Evolutionary conservation across 148 eudicot species (phyloP), one percentile per base, ranked within the genome.

Genomic region (Amaranthus palmeri): DNA sequence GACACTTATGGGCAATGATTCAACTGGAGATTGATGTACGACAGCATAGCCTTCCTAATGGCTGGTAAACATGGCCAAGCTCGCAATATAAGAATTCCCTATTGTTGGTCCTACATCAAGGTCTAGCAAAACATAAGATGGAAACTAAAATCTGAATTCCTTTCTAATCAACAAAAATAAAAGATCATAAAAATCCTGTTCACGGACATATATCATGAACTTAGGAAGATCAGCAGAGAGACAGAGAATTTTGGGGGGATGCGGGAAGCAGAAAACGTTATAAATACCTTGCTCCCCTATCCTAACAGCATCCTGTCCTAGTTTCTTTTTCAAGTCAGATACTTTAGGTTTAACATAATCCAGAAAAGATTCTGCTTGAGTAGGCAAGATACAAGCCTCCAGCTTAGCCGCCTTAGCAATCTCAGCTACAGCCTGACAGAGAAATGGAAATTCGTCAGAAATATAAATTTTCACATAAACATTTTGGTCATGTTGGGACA

Each of bases 381-480:
- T 69, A 77, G 85, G 86, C 66, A 93, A 77, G 41, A 77, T 69
- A 68, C 64, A 50, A 40, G 97, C 97, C 81, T 93, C 96, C 60
- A 73, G 84, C 71, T 86, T 91, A 43, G 96, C 87, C 46, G 92
- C 95, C 83, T 85, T 93, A 57, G 84, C 85, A 81, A 93, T 89
- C 86, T 93, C 92, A 46, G 85, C 90, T 54, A 91, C 88, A 74
- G 98, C 98, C 98, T 93, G 73, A 67, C 70, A 74, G 51, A 74
- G 51, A 74, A 72, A 17, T 71, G 52, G 43, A 25, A 67, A 18
- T 54, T 64, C 15, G 45, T 56, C n/a, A 52, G 60, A 65, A 61
- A 61, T 43, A 62, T 41, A 56, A 10, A 25, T 17, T 48, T 57
- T 14, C 46, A 7, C 68, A 7, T 52, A 55, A 46, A 14, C 47